phyloP scores from a whole-genome alignment of 192 early-diverging fungal genomes.

The Backusella luteola region DNA sequence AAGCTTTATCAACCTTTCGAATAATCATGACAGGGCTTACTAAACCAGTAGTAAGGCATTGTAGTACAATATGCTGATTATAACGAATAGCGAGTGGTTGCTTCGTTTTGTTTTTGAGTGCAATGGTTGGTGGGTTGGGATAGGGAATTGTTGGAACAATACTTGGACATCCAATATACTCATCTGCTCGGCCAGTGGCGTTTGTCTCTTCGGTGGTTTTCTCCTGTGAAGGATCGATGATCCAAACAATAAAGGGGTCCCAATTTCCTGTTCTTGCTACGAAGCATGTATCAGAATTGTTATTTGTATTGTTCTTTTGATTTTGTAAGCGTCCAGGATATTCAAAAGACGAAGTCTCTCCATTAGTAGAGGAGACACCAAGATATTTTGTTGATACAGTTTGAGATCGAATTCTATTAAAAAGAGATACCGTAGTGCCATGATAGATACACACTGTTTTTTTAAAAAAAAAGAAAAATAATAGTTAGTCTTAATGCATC shows the following conservation, averaged over 20 bases:
- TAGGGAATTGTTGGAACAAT: conserved; percentile 30
- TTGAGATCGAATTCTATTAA: conserved; percentile 88
- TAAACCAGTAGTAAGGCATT: conserved; percentile 85
- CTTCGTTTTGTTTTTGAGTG: conserved; percentile 57
- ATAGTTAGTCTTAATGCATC: neutral
- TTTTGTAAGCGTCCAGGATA: conserved; percentile 20
- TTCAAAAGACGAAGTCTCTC: conserved; percentile 18
- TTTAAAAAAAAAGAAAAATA: neutral
- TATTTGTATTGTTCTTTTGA: conserved; percentile 15
- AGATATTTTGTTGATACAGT: conserved; percentile 88
- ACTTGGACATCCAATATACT: conserved; percentile 14
- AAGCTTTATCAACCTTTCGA: conserved; percentile 82
- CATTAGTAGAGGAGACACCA: conserved; percentile 41
- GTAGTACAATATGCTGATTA: conserved; percentile 85
- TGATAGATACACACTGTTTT: conserved; percentile 73
- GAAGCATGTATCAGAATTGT: conserved; percentile 57
- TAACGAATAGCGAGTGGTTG: conserved; percentile 78
- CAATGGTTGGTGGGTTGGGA: conserved; percentile 68
- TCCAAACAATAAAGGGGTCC: conserved; percentile 90
- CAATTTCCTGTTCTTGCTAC: conserved; percentile 73
- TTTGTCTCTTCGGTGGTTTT: conserved; percentile 23
- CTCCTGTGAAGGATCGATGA: conserved; percentile 67
- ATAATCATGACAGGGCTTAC: conserved; percentile 78
- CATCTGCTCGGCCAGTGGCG: neutral
- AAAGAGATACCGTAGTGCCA: conserved; percentile 84